A percentile compares a stretch with the other conserved stretches of the same genome.
Evolutionary conservation across 495 filamentous ascomycete species (phyloP).

Genomic region (Penicillium arizonense): DNA sequence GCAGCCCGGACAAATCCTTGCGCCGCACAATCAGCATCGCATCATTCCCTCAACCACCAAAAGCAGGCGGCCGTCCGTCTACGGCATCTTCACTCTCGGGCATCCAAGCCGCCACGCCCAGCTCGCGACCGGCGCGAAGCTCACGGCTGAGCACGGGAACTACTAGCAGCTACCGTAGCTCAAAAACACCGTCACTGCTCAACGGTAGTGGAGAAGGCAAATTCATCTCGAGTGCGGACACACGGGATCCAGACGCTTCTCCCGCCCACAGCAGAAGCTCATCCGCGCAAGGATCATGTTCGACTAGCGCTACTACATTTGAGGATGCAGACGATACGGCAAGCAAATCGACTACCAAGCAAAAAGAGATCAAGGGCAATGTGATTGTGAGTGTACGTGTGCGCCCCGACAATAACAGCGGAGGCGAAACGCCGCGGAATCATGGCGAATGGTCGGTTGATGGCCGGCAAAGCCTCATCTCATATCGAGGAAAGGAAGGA

Average conservation of each 20-base stretch:
- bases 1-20: conserved; percentile 61
- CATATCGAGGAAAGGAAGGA: conserved; percentile 83
- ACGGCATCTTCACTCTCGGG: conserved; percentile 39
- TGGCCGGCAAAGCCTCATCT: conserved; percentile 74
- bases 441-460: conserved; percentile 94
- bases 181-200: conserved; percentile 68
- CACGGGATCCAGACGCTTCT: conserved; percentile 71
- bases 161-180: conserved; percentile 47
- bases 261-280: conserved; percentile 86
- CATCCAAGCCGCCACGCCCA: conserved; percentile 24
- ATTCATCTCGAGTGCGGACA: conserved; percentile 57
- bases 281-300: conserved; percentile 86
- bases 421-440: conserved; percentile 55
- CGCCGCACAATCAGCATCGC: conserved; percentile 88
- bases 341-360: conserved; percentile 31
- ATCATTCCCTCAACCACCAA: conserved; percentile 87
- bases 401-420: conserved; percentile 67
- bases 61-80: conserved; percentile 49
- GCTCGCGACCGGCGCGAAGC: conserved; percentile 30
- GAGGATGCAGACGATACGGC: conserved; percentile 57
- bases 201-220: conserved; percentile 76
- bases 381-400: conserved; percentile 95
- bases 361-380: conserved; percentile 81
- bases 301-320: conserved; percentile 83
- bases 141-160: conserved; percentile 42